Percentiles rank a stretch among this genome's conserved stretches.
Conservation (phyloP, 768 basidiomycete genomes). For the Filobasidium wieringae region DNA sequence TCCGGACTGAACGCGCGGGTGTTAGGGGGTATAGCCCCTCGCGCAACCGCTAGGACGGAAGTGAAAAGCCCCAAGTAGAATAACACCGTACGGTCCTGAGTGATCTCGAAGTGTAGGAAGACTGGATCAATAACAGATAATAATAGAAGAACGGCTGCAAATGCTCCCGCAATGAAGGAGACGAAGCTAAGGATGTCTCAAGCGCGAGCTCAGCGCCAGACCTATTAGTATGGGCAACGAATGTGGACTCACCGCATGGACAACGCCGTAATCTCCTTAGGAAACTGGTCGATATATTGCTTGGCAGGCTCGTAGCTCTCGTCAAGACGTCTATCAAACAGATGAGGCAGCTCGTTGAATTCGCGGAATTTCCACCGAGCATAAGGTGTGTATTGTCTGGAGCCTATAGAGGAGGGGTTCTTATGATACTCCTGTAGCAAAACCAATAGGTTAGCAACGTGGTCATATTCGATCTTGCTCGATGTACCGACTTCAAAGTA, state of each 20-base stretch:
- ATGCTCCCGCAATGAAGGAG: constrained; percentile 90
- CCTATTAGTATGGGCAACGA: neutral
- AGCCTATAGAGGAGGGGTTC: constrained; percentile 88
- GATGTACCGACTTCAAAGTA: constrained; percentile 79
- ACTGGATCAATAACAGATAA: constrained; percentile 85
- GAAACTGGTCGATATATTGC: constrained; percentile 95
- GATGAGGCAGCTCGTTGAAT: constrained; percentile 93
- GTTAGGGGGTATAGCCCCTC: constrained; percentile 93
- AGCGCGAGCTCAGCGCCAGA: neutral
- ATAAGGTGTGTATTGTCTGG: constrained; percentile 81
- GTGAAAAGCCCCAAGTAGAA: constrained; percentile 89
- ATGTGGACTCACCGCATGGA: constrained; percentile 61
- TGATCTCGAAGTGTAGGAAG: constrained; percentile 87
- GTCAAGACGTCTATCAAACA: constrained; percentile 73
- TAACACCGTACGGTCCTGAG: constrained; percentile 76
- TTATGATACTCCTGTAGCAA: constrained; percentile 83
- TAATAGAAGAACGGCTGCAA: constrained; percentile 85
- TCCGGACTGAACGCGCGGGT: constrained; percentile 90
- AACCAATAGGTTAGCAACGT: neutral
- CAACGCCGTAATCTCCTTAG: constrained; percentile 81
- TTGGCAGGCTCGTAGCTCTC: constrained; percentile 80
- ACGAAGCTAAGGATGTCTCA: constrained; percentile 71
- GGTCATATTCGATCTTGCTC: neutral
- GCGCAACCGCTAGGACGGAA: constrained; percentile 70
- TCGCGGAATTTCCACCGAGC: constrained; percentile 98